Base-by-base conservation (phyloP, 129 eudicot genomes). In the Saposhnikovia divaricata region DNA sequence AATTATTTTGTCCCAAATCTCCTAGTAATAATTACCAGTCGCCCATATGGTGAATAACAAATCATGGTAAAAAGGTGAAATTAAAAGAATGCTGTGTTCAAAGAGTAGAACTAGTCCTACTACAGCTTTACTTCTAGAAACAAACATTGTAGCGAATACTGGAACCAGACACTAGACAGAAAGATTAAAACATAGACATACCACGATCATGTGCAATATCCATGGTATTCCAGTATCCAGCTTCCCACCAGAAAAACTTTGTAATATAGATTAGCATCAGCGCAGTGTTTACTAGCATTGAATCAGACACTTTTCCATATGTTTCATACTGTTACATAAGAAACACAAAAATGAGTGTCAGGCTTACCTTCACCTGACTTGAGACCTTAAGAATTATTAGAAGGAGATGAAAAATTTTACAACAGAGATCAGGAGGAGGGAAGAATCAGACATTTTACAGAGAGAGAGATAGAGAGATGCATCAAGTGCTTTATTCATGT, bases 141-240 rank as follows among this genome's bases (percentile, higher is more conserved):
- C 40, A 51, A 51, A 76, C 86, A 16, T 76, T 31, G 28, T 9
- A 75, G 21, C 77, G 47, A 39, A 57, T 27, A 75, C 0, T 0
- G 42, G 25, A 46, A 25, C n/a, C 25, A 59, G 44, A 59, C n/a
- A n/a, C 12, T 8, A 28, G 37, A 38, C 43, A 5, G 25, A 74
- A 39, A 23, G 59, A 66, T 38, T 14, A 79, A 38, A 47, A 40
- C 21, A 39, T 39, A 72, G 21, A 78, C 79, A 48, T 77, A 95
- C 98, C 98, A 92, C 98, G 91, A 86, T 95, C 98, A 74, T 95
- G 98, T 43, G 98, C 98, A 83, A 95, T 95, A 82, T 95, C 98
- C 98, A 95, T 95, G 34, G 98, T 95, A 87, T 90, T 95, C 98
- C 98, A 95, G 82, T 95, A 95, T 45, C 98, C 98, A 82, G 96